Conservation (phyloP, 495 filamentous ascomycete genomes). For the Daldinia vernicosa region DNA sequence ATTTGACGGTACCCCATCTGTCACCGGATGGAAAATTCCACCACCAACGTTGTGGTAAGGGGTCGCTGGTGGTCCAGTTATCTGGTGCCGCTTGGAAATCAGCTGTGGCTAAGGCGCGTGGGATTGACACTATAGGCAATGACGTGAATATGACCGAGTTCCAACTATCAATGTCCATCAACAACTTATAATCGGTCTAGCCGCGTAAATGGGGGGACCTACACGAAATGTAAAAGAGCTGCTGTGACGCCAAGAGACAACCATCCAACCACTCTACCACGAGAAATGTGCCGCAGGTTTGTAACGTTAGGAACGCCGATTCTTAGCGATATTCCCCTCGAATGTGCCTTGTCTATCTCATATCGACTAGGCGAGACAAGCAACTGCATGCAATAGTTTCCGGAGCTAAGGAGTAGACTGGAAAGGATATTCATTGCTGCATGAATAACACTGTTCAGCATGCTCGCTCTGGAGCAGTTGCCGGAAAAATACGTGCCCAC, state of each 20-base stretch:
- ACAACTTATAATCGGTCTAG: background rate
- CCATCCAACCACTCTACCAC: background rate
- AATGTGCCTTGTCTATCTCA: background rate
- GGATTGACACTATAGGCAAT: constrained; percentile 5
- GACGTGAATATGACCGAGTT: constrained; percentile 7
- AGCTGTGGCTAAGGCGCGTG: background rate
- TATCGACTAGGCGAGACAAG: background rate
- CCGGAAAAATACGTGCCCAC: constrained; percentile 1
- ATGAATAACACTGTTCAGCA: background rate
- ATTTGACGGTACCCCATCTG: background rate
- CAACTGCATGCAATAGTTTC: background rate
- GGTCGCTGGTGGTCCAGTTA: background rate
- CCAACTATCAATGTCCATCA: background rate
- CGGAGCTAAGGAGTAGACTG: background rate
- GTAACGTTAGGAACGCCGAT: background rate
- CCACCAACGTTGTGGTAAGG: background rate
- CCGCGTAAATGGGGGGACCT: background rate
- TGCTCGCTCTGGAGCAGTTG: background rate
- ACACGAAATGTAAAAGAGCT: background rate
- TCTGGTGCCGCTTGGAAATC: background rate
- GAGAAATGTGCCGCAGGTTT: background rate
- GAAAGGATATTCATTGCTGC: background rate
- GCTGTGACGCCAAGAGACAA: background rate
- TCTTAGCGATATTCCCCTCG: background rate
- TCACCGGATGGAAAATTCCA: background rate